These are phyloP conservation scores for Bremia lactucae DNA, from an alignment of 352 stramenopile genomes.

Conservation along the genomic window DNA sequence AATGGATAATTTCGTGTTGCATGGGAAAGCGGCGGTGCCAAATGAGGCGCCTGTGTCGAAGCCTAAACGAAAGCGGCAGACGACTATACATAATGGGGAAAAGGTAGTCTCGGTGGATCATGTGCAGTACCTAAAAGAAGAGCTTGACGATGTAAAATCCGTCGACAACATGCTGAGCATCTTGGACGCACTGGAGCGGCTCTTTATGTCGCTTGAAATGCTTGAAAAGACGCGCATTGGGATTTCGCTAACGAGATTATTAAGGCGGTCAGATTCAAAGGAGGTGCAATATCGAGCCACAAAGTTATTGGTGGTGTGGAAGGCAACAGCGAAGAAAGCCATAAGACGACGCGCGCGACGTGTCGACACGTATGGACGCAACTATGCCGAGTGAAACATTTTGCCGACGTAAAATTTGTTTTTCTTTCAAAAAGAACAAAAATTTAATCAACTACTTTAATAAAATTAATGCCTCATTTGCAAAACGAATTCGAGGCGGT, in stretches of 20 bases:
- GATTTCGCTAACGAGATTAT: slow-evolving; percentile 25
- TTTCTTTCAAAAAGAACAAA: no score
- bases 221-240: slow-evolving; percentile 61
- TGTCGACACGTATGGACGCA: slow-evolving; percentile 62
- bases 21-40: slow-evolving; percentile 30
- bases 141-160: slow-evolving; percentile 48
- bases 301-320: slow-evolving; percentile 54
- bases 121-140: slow-evolving; percentile 52
- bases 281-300: slow-evolving; percentile 31
- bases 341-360: slow-evolving; percentile 40
- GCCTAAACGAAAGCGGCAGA: slow-evolving; percentile 42
- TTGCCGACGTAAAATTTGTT: no score
- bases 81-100: slow-evolving; percentile 47
- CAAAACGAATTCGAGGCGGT: slow-evolving; percentile 11
- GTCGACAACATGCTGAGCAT: slow-evolving; percentile 33
- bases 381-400: slow-evolving; percentile 53
- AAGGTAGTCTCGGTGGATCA: slow-evolving; percentile 66
- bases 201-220: slow-evolving; percentile 76
- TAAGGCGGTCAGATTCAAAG: slow-evolving; percentile 14
- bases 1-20: slow-evolving; percentile 62
- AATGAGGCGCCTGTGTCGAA: slow-evolving; percentile 1
- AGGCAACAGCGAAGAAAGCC: slow-evolving; percentile 52
- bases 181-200: slow-evolving; percentile 40
- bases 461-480: no score
- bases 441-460: no score